phyloP scores from a whole-genome alignment of 129 eudicot genomes.

The Calendula officinalis region DNA sequence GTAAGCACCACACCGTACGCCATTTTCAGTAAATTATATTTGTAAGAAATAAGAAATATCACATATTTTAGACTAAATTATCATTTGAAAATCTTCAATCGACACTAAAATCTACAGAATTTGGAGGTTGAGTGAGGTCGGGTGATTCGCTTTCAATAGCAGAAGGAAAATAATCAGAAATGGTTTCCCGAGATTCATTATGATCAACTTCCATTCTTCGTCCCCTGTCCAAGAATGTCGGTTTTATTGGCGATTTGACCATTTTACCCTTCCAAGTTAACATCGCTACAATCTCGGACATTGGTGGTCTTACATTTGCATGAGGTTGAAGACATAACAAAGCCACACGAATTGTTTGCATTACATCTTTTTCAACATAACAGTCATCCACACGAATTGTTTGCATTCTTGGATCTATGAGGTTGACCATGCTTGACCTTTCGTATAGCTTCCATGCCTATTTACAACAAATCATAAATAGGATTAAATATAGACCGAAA shows the following conservation, averaged over 20 bases:
- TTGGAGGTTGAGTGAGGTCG: slow-evolving; percentile 36
- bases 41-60: background rate
- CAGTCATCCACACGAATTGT: no score
- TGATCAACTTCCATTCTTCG: slow-evolving; percentile 25
- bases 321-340: slow-evolving; percentile 59
- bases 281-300: slow-evolving; percentile 67
- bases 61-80: background rate
- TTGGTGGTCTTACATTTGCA: slow-evolving; percentile 53
- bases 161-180: slow-evolving; percentile 52
- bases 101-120: slow-evolving; percentile 21
- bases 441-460: slow-evolving; percentile 79
- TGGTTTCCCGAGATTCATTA: slow-evolving; percentile 43
- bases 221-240: slow-evolving; percentile 44
- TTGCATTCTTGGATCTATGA: slow-evolving; percentile 53
- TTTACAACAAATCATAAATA: background rate
- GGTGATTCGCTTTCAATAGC: slow-evolving; percentile 37
- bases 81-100: slow-evolving; percentile 5
- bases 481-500: background rate
- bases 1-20: no score
- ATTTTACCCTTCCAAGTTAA: slow-evolving; percentile 44
- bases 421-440: slow-evolving; percentile 44
- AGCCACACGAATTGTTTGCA: slow-evolving; percentile 50
- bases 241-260: slow-evolving; percentile 41
- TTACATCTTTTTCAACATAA: slow-evolving; percentile 43
- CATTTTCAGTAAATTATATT: no score